Evolutionary conservation across 257 asterid species (phyloP).

Genomic region (Solanum virginianum): DNA sequence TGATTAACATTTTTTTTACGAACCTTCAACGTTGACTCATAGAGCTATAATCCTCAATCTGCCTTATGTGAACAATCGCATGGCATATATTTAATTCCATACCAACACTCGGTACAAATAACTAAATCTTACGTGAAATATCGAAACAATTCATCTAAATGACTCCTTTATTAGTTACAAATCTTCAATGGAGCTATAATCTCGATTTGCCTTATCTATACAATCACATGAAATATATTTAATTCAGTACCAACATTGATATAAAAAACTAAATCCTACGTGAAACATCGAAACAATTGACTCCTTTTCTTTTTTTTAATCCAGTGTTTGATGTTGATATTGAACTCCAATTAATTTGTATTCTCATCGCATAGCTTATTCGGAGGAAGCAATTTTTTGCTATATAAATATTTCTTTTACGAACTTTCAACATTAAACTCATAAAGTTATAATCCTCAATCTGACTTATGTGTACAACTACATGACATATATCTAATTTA

Average conservation of each 20-base stretch:
- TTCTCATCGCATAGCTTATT: not conserved
- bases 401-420: too few relatives aligned
- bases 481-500: not conserved
- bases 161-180: not conserved
- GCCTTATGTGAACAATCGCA: not conserved
- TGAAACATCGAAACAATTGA: not conserved
- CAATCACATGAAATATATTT: not conserved
- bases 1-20: not conserved
- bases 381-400: not conserved
- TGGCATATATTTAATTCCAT: too few relatives aligned
- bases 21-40: not conserved
- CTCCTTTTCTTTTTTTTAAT: fast-evolving
- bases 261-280: not conserved
- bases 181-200: not conserved
- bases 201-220: not conserved
- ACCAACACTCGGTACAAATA: not conserved
- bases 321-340: not conserved
- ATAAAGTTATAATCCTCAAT: not conserved
- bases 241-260: too few relatives aligned
- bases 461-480: not conserved
- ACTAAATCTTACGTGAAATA: not conserved
- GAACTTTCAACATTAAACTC: not conserved
- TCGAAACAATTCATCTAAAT: not conserved
- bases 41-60: not conserved
- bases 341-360: not conserved